phyloP scores from a whole-genome alignment of 176 grass and related monocot species.

The Calamus simplicifolius region DNA sequence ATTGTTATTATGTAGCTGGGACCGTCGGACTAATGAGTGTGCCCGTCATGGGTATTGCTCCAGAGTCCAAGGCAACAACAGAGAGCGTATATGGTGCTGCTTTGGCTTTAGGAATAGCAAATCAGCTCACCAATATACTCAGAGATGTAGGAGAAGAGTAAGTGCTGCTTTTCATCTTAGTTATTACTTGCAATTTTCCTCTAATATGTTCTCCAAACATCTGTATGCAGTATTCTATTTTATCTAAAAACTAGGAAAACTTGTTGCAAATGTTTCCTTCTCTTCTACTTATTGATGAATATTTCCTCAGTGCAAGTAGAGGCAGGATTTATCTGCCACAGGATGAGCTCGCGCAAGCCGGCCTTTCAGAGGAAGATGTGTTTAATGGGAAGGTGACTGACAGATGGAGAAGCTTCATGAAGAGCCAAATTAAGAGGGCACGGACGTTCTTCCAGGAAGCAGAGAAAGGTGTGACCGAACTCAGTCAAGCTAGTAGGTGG shows the following conservation, averaged over 20 bases:
- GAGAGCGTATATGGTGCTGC: slow-evolving; percentile 62
- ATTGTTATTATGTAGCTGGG: slow-evolving; percentile 88
- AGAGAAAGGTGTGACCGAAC: slow-evolving; percentile 58
- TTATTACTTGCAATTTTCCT: no score
- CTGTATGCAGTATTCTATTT: no score
- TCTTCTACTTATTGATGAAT: background rate
- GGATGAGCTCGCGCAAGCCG: slow-evolving; percentile 65
- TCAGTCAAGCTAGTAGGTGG: slow-evolving; percentile 89
- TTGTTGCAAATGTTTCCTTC: no score
- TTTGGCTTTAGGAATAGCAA: slow-evolving; percentile 72
- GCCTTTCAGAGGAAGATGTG: slow-evolving; percentile 76
- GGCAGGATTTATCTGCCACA: slow-evolving; percentile 78
- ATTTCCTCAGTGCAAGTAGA: slow-evolving; percentile 45
- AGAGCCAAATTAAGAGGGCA: slow-evolving; percentile 56
- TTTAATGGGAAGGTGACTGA: slow-evolving; percentile 56
- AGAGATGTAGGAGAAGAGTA: slow-evolving; percentile 88
- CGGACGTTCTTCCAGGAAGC: slow-evolving; percentile 60
- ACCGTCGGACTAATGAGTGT: slow-evolving; percentile 87
- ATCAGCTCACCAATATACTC: slow-evolving; percentile 95
- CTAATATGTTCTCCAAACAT: no score
- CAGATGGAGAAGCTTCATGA: slow-evolving; percentile 74
- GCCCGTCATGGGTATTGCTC: slow-evolving; percentile 76
- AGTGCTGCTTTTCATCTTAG: slow-evolving; percentile 1
- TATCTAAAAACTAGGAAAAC: no score
- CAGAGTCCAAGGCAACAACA: slow-evolving; percentile 31